These are phyloP conservation scores for Psidium friedrichsthalianum DNA, from an alignment of 345 rosid genomes.

Conservation along the genomic window DNA sequence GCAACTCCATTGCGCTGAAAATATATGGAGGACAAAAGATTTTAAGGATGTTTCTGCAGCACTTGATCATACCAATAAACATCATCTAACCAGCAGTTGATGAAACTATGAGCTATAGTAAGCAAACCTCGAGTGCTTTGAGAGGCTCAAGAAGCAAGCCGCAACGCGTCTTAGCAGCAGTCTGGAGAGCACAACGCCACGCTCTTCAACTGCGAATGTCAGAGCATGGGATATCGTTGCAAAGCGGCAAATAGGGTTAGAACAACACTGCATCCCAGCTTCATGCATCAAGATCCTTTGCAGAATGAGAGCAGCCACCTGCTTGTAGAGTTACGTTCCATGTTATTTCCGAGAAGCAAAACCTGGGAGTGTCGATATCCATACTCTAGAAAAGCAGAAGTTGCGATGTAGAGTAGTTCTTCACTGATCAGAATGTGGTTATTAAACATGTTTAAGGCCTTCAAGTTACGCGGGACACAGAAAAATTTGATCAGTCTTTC, in stretches of 20 bases:
- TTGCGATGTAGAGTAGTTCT: not conserved
- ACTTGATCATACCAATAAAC: not conserved
- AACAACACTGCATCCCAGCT: slow-evolving; percentile 35
- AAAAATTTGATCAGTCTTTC: not conserved
- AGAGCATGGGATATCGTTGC: slow-evolving; percentile 11
- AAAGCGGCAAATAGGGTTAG: slow-evolving; percentile 19
- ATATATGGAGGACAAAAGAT: not conserved
- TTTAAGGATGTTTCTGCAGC: not conserved
- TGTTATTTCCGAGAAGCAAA: not conserved
- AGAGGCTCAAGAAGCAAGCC: slow-evolving; percentile 36
- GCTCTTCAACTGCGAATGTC: slow-evolving; percentile 8
- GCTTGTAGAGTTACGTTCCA: not conserved
- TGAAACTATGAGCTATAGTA: not conserved
- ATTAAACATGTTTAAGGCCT: not conserved
- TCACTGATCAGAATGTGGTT: not conserved
- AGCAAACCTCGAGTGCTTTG: slow-evolving; percentile 35
- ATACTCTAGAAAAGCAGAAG: not conserved
- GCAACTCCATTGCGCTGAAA: not conserved
- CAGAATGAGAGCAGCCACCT: slow-evolving; percentile 39
- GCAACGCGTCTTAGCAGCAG: slow-evolving; percentile 21
- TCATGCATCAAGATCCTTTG: slow-evolving; percentile 16
- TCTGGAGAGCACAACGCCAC: slow-evolving; percentile 1
- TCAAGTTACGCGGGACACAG: not conserved
- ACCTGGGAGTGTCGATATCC: not conserved
- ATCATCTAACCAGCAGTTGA: not conserved